These are phyloP conservation scores for Cydonia oblonga DNA, from an alignment of 331 rosid genomes.

Conservation along the genomic window DNA sequence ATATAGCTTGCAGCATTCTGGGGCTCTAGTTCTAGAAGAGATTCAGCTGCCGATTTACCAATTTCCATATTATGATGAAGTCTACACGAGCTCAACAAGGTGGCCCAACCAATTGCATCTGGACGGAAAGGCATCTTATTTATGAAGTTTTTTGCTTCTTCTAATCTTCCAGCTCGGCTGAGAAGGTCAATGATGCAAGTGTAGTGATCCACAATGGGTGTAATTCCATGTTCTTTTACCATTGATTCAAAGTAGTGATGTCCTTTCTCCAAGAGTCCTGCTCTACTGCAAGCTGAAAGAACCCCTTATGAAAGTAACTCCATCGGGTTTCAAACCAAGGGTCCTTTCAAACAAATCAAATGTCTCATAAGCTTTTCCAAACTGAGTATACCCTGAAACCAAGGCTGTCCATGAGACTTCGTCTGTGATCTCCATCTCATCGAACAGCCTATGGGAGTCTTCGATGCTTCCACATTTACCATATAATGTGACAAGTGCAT, in stretches of 20 bases:
- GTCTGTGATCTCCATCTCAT: constrained; percentile 51
- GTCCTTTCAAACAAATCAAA: constrained; percentile 46
- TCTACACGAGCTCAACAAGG: constrained; percentile 74
- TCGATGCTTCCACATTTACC: constrained; percentile 74
- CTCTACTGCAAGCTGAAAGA: constrained; percentile 82
- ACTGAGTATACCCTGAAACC: constrained; percentile 68
- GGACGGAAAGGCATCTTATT: constrained; percentile 56
- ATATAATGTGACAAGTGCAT: constrained; percentile 68
- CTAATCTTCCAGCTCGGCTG: constrained; percentile 70
- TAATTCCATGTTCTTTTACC: constrained; percentile 51
- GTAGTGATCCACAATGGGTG: constrained; percentile 55
- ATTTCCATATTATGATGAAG: constrained; percentile 46
- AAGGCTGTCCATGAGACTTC: constrained; percentile 86
- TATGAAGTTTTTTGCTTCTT: constrained; percentile 60
- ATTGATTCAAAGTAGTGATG: constrained; percentile 45
- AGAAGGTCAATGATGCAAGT: constrained; percentile 83
- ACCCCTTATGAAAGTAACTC: constrained; percentile 70
- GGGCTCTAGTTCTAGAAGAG: constrained; percentile 67
- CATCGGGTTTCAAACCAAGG: constrained; percentile 55
- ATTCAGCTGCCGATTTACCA: constrained; percentile 75
- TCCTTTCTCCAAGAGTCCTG: constrained; percentile 74
- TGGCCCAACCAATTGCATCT: constrained; percentile 79
- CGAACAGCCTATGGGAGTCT: constrained; percentile 46
- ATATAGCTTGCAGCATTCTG: constrained; percentile 68
- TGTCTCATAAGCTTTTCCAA: constrained; percentile 66